A percentile compares a stretch with the other conserved stretches of the same genome.
Conservation (phyloP, 2,329 filamentous ascomycete species). For the Ascochyta koolunga region DNA sequence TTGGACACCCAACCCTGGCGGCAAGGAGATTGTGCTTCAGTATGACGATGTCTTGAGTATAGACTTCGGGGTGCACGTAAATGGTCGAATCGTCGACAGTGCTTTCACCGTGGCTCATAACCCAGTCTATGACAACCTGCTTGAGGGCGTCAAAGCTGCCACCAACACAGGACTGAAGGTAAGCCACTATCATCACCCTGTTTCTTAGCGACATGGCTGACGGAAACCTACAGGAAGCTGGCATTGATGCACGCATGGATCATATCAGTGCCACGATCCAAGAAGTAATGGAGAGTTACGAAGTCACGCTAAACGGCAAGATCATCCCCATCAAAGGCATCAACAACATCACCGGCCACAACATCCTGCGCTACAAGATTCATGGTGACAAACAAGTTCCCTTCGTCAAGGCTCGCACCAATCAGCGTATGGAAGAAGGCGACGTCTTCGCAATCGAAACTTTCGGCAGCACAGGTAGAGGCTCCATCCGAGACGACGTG, state of each 20-base stretch:
- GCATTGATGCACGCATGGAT: slow-evolving; percentile 86
- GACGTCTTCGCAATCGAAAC: slow-evolving; percentile 96
- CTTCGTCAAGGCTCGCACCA: slow-evolving; percentile 83
- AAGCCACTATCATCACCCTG: not conserved
- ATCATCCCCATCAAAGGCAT: slow-evolving; percentile 82
- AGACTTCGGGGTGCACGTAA: slow-evolving; percentile 74
- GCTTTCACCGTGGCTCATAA: slow-evolving; percentile 73
- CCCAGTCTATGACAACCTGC: slow-evolving; percentile 69
- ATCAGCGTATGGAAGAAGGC: slow-evolving; percentile 96
- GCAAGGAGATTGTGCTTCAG: slow-evolving; percentile 76
- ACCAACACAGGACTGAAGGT: slow-evolving; percentile 78
- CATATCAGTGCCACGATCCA: slow-evolving; percentile 86
- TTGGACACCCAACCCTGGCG: slow-evolving; percentile 84
- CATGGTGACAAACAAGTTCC: slow-evolving; percentile 93
- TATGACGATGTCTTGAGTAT: slow-evolving; percentile 76
- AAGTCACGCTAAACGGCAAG: slow-evolving; percentile 78
- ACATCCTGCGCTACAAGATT: slow-evolving; percentile 86
- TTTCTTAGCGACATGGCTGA: not conserved
- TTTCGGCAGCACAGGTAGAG: slow-evolving; percentile 90
- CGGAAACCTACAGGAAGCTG: slow-evolving; percentile 67
- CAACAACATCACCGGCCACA: slow-evolving; percentile 88
- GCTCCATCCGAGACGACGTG: slow-evolving; percentile 81
- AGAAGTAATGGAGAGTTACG: slow-evolving; percentile 91
- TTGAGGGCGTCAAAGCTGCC: slow-evolving; percentile 69
- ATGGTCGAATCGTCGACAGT: slow-evolving; percentile 73